These are phyloP conservation scores for Penicillium carneum DNA, from an alignment of 2,329 filamentous ascomycete genomes.

Conservation along the genomic window DNA sequence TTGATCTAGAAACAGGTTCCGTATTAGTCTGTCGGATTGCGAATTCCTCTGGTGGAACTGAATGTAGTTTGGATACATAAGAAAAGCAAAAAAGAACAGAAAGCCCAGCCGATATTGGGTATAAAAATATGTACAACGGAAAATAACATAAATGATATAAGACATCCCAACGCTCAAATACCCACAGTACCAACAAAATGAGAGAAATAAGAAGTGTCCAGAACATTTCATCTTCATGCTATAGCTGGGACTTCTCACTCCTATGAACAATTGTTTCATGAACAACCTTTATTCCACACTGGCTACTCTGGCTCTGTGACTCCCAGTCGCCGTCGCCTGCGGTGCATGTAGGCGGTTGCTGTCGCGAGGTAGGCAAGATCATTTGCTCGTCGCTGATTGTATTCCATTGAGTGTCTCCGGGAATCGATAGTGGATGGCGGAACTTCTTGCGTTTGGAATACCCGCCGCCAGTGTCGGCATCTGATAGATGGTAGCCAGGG, in stretches of 20 bases:
- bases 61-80: background rate
- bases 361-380: slow-evolving; percentile 35
- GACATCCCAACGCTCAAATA: background rate
- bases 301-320: slow-evolving; percentile 26
- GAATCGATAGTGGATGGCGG: slow-evolving; percentile 44
- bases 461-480: slow-evolving; percentile 23
- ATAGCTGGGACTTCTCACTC: slow-evolving; percentile 27
- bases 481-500: slow-evolving; percentile 35
- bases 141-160: background rate
- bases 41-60: background rate
- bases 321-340: slow-evolving; percentile 36
- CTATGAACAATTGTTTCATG: slow-evolving; percentile 44
- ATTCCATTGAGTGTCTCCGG: slow-evolving; percentile 42
- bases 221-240: background rate
- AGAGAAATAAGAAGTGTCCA: background rate
- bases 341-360: slow-evolving; percentile 37
- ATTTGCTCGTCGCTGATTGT: slow-evolving; percentile 43
- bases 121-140: slow-evolving; percentile 9
- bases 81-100: background rate
- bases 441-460: slow-evolving; percentile 38
- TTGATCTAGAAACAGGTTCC: background rate
- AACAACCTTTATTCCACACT: slow-evolving; percentile 41
- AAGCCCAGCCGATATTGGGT: slow-evolving; percentile 1
- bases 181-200: background rate
- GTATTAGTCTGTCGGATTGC: background rate